Evolutionary conservation across 441 rosid species (phyloP).

Genomic region (Cnidoscolus chayamansa): DNA sequence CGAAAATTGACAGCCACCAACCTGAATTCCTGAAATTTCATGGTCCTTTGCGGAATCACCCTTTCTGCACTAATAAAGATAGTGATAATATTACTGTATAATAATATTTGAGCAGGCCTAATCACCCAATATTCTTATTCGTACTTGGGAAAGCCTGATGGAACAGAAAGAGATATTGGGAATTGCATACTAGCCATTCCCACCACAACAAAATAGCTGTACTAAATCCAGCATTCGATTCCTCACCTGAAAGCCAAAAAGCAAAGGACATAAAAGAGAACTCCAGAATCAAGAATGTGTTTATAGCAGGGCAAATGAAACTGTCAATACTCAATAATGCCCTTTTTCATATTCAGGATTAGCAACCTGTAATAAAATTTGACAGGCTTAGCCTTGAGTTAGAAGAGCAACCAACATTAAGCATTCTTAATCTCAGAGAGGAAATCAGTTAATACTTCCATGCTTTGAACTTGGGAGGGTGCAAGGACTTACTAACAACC

Average conservation of each 20-base stretch:
- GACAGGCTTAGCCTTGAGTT: not conserved
- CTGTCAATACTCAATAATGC: not conserved
- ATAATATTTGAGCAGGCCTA: not conserved
- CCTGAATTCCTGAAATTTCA: slow-evolving; percentile 7
- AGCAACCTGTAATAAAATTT: not conserved
- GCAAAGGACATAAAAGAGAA: not conserved
- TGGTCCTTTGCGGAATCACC: not conserved
- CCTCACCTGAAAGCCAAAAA: not conserved
- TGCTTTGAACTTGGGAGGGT: not conserved
- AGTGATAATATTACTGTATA: not conserved
- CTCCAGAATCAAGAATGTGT: not conserved
- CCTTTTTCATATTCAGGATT: not conserved
- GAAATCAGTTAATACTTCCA: not conserved
- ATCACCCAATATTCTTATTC: not conserved
- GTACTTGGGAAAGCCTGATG: not conserved
- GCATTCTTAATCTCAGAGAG: not conserved
- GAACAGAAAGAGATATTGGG: not conserved
- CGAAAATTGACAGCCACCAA: not conserved
- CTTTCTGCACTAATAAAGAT: not conserved
- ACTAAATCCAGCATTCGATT: not conserved
- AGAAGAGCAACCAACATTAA: not conserved
- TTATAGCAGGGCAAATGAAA: not conserved
- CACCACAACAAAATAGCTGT: not conserved
- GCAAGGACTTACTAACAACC: not conserved
- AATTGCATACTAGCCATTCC: not conserved